phyloP scores from a whole-genome alignment of 164 flowering plant species.

The Dillenia turbinata region DNA sequence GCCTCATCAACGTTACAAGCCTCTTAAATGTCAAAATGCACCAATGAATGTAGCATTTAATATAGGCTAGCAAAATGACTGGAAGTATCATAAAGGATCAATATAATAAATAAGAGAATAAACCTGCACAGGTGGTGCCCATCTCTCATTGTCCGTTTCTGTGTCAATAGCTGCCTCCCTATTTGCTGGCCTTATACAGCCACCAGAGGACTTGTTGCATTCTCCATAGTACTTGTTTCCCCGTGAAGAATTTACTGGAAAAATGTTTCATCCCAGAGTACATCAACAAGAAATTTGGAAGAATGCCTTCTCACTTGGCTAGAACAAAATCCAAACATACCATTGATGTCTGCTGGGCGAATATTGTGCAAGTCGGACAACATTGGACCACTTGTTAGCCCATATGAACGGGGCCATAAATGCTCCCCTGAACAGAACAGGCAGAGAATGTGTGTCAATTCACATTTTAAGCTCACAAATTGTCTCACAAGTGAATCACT shows the following conservation, averaged over 20 bases:
- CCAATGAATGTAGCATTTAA: too few species aligned
- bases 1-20: too few species aligned
- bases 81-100: background rate
- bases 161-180: constrained; percentile 54
- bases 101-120: background rate
- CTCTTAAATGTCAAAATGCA: too few species aligned
- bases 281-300: background rate
- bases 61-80: too few species aligned
- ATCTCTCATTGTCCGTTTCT: constrained; percentile 43
- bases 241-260: constrained; percentile 52
- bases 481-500: too few species aligned
- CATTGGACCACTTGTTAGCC: constrained; percentile 32
- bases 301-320: background rate
- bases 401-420: constrained; percentile 65
- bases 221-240: constrained; percentile 59
- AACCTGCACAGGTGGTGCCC: constrained; percentile 60
- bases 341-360: constrained; percentile 52
- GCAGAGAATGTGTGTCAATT: background rate
- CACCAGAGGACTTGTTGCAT: constrained; percentile 23
- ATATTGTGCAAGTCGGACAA: constrained; percentile 52
- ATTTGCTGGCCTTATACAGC: constrained; percentile 48
- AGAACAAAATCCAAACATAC: constrained; percentile 18
- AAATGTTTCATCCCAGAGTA: background rate
- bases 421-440: constrained; percentile 43
- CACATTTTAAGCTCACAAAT: too few species aligned